Evolutionary conservation across 2,329 filamentous ascomycete genomes (phyloP).

Genomic region (Mycosphaerella sp.): DNA sequence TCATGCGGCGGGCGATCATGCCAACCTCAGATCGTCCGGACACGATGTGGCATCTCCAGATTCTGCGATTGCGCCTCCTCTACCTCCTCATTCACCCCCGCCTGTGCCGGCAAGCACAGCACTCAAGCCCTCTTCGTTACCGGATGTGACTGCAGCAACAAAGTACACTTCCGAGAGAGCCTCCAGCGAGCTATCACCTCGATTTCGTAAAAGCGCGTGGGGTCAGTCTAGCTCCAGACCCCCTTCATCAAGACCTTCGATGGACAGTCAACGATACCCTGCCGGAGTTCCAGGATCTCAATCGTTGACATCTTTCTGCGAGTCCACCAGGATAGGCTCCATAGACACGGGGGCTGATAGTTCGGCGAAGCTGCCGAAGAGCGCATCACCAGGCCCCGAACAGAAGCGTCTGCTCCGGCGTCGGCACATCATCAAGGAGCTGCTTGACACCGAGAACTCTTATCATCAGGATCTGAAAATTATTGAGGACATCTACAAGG

Average conservation of each 20-base stretch:
- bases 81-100: slow-evolving; percentile 43
- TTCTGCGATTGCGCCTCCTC: slow-evolving; percentile 32
- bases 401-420: slow-evolving; percentile 71
- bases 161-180: slow-evolving; percentile 21
- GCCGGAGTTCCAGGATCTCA: slow-evolving; percentile 26
- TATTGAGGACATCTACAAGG: slow-evolving; percentile 95
- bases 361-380: slow-evolving; percentile 19
- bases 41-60: slow-evolving; percentile 13
- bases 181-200: slow-evolving; percentile 29
- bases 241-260: slow-evolving; percentile 26
- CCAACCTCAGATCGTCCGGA: slow-evolving; percentile 14
- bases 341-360: slow-evolving; percentile 24
- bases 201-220: slow-evolving; percentile 22
- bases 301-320: slow-evolving; percentile 33
- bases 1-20: slow-evolving; percentile 24
- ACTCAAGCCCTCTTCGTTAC: slow-evolving; percentile 19
- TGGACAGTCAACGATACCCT: slow-evolving; percentile 29
- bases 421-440: slow-evolving; percentile 78
- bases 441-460: slow-evolving; percentile 85
- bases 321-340: slow-evolving; percentile 27
- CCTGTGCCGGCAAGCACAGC: slow-evolving; percentile 33
- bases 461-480: slow-evolving; percentile 97
- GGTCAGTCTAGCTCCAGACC: slow-evolving; percentile 24
- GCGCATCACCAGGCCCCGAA: slow-evolving; percentile 35
- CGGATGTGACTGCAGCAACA: slow-evolving; percentile 22